Evolutionary conservation across 345 rosid genomes (phyloP).

Genomic region (Euphorbia lathyris): DNA sequence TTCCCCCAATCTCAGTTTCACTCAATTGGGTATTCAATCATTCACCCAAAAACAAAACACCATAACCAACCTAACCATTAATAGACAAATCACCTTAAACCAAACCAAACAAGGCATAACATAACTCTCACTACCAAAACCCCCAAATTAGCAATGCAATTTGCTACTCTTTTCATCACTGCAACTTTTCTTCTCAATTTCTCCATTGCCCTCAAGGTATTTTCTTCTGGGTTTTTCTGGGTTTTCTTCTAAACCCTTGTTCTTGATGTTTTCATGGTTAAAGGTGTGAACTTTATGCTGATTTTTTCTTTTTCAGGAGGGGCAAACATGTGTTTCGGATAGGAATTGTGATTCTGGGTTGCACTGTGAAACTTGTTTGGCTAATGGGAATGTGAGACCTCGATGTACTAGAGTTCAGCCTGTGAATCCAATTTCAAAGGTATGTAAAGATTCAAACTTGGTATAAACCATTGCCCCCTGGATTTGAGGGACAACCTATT

Average conservation of each 20-base stretch:
- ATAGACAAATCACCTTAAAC: background rate
- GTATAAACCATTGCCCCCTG: too few species aligned
- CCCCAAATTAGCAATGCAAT: constrained; percentile 6
- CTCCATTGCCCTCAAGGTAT: constrained; percentile 63
- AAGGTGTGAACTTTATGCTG: background rate
- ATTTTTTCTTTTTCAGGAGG: constrained; percentile 16
- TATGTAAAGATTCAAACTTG: background rate
- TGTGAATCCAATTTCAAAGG: constrained; percentile 24
- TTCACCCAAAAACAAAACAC: background rate
- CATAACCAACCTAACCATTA: constrained; percentile 3
- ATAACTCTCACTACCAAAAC: background rate
- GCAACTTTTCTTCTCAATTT: constrained; percentile 37
- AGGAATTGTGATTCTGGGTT: constrained; percentile 23
- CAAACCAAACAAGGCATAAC: background rate
- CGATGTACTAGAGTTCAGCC: constrained; percentile 33
- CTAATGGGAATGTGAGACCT: constrained; percentile 24
- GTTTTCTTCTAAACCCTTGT: background rate
- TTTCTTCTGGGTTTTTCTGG: background rate
- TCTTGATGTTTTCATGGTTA: background rate
- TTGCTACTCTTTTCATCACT: constrained; percentile 29
- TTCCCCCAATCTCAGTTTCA: background rate
- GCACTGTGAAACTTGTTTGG: constrained; percentile 26
- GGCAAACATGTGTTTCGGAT: constrained; percentile 19
- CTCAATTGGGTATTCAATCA: background rate
- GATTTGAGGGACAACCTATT: too few species aligned